Base-by-base conservation (phyloP, 495 filamentous ascomycete species). In the Neurospora sp. region DNA sequence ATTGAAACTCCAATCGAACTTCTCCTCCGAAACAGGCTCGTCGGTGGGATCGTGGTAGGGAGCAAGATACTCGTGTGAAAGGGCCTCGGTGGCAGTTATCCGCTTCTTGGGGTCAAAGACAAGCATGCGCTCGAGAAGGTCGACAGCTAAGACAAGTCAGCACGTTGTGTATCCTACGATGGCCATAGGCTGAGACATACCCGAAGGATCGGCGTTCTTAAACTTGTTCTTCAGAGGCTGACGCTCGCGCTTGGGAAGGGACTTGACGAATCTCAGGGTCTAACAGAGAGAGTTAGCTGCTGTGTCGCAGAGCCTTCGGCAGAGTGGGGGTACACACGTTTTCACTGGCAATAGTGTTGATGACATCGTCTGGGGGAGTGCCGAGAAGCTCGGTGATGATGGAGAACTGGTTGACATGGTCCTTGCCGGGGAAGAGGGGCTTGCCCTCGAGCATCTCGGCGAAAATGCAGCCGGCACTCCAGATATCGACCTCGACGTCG, bases 1-100 rank as follows among this genome's bases (percentile, higher is more conserved):
- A 81, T 98, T 99, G 84, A 99, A 99, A n/a, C 94, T 97, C 96
- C 96, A 99, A 81, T 99, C 96, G 78, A 99, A 99, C 84, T 96
- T 98, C 86, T 98, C 95, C 73, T 97, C 93, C 35, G 96, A 93
- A 14, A 93, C 92, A 9, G 96, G 96, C 84, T 99, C 96, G 79
- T 99, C 96, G 20, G 91, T 94, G 16, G 95, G 94, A 79, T 99
- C 96, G 79, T 99, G 96, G 84, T 99, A 99, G 14, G 96, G 96
- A 16, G 94, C 88, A 59, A 99, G 92, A 80, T 98, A 99, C 74
- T 94, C 92, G 80, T 98, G 93, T 66, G 92, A 91, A 42, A 99
- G 89, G 40, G 91, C 96, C 70, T 94, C 89, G 74, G 89, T 86
- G 12, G 96, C 96, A 62, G 91, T 91, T 78, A 98, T 89, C 79